Percentiles rank a stretch among this genome's conserved stretches.
These are phyloP conservation scores for Tuber brumale DNA, from an alignment of 495 filamentous ascomycete genomes.

Conservation along the genomic window DNA sequence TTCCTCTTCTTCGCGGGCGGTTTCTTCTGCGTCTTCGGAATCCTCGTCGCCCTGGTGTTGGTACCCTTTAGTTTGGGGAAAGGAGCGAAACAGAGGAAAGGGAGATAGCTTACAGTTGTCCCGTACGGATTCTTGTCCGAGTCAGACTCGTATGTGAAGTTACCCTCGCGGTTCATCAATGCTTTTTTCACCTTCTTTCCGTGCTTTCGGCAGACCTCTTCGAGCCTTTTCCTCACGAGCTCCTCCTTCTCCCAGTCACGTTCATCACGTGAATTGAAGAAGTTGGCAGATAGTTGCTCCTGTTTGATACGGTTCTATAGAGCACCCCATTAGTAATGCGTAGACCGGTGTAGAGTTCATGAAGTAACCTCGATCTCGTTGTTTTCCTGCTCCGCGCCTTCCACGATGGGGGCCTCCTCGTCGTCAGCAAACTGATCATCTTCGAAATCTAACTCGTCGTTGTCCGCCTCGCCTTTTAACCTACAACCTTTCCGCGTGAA, in stretches of 20 bases:
- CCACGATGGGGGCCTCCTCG: constrained; percentile 79
- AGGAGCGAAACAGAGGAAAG: background rate
- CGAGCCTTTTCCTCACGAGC: constrained; percentile 59
- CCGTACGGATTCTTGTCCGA: constrained; percentile 71
- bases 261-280: constrained; percentile 78
- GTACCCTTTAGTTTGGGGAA: constrained; percentile 8
- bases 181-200: no score
- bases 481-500: constrained; percentile 40
- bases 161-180: constrained; percentile 74
- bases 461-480: constrained; percentile 48
- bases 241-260: constrained; percentile 79
- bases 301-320: constrained; percentile 76
- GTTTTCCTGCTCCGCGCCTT: constrained; percentile 71
- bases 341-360: constrained; percentile 3
- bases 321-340: constrained; percentile 19
- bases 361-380: constrained; percentile 66
- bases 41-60: constrained; percentile 42
- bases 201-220: constrained; percentile 58
- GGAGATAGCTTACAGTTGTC: constrained; percentile 29
- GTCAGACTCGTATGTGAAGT: constrained; percentile 72
- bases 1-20: constrained; percentile 60
- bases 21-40: constrained; percentile 47
- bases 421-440: constrained; percentile 75
- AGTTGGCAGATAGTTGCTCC: constrained; percentile 77
- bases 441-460: constrained; percentile 56